Evolutionary conservation across 306 rosid genomes (phyloP).

Genomic region (Albizia julibrissin): DNA sequence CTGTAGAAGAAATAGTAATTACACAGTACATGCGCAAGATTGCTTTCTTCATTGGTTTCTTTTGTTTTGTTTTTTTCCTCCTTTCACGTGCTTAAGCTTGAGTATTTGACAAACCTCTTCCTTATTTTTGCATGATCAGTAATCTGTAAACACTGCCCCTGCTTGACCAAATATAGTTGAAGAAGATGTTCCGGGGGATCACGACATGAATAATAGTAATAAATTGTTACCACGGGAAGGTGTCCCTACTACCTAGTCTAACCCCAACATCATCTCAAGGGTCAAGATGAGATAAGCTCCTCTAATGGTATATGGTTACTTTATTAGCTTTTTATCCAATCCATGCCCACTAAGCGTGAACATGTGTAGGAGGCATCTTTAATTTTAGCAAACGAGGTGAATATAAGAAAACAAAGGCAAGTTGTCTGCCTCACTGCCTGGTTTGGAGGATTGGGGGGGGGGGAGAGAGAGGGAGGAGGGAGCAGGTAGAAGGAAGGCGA

Average conservation of each 20-base stretch:
- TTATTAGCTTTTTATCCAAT: not conserved
- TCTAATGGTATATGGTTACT: not conserved
- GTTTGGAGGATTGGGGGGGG: conserved; percentile 23
- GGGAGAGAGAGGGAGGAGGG: not conserved
- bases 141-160: not conserved
- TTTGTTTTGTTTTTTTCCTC: too few species aligned
- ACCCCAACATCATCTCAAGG: conserved; percentile 32
- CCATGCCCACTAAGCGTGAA: not conserved
- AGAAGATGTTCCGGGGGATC: conserved; percentile 1
- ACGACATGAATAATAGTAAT: not conserved
- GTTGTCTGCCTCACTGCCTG: conserved; percentile 31
- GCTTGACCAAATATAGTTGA: not conserved
- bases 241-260: conserved; percentile 9
- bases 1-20: conserved; percentile 18
- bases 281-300: conserved; percentile 31
- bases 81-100: not conserved
- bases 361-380: conserved; percentile 45
- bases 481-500: conserved; percentile 30
- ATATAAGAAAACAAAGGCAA: conserved; percentile 34
- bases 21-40: not conserved
- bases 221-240: conserved; percentile 23
- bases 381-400: conserved; percentile 58
- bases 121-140: not conserved
- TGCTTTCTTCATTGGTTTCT: not conserved
- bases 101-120: not conserved